Percentiles rank a stretch among this genome's conserved stretches.
Evolutionary conservation across 2,329 filamentous ascomycete genomes (phyloP).

Genomic region (Colletotrichum navitas): DNA sequence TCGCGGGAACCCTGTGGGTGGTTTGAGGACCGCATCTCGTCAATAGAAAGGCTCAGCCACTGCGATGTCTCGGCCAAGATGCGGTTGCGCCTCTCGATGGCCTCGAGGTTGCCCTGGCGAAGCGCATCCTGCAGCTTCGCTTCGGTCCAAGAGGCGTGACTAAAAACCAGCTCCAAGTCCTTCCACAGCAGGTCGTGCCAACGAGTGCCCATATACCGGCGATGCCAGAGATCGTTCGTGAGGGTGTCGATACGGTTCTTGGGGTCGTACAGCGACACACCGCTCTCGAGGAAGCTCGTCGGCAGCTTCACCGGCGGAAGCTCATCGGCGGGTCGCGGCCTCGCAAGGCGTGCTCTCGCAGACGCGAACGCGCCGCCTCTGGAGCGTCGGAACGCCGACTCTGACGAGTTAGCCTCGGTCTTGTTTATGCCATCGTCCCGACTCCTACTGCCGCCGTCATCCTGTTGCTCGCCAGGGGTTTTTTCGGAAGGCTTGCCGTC

Average conservation of each 20-base stretch:
- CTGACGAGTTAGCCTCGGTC: slow-evolving; percentile 17
- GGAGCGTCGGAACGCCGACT: slow-evolving; percentile 36
- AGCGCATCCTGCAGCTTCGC: slow-evolving; percentile 32
- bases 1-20: slow-evolving; percentile 26
- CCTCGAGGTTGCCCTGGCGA: slow-evolving; percentile 32
- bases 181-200: slow-evolving; percentile 43
- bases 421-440: slow-evolving; percentile 22
- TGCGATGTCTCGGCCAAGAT: slow-evolving; percentile 38
- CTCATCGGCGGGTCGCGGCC: slow-evolving; percentile 53
- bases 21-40: slow-evolving; percentile 40
- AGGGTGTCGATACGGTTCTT: slow-evolving; percentile 43
- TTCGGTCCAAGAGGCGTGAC: slow-evolving; percentile 38
- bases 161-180: slow-evolving; percentile 39
- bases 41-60: slow-evolving; percentile 38
- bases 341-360: slow-evolving; percentile 50
- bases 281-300: slow-evolving; percentile 66
- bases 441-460: slow-evolving; percentile 22
- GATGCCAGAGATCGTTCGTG: slow-evolving; percentile 41
- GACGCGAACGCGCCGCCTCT: slow-evolving; percentile 43
- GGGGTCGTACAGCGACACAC: slow-evolving; percentile 59
- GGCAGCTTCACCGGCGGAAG: slow-evolving; percentile 69
- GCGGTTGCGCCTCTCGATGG: slow-evolving; percentile 33
- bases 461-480: slow-evolving; percentile 37
- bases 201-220: slow-evolving; percentile 40
- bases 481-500: slow-evolving; percentile 42